phyloP scores from a whole-genome alignment of 202 grass and related monocot genomes.

The Setaria italica region DNA sequence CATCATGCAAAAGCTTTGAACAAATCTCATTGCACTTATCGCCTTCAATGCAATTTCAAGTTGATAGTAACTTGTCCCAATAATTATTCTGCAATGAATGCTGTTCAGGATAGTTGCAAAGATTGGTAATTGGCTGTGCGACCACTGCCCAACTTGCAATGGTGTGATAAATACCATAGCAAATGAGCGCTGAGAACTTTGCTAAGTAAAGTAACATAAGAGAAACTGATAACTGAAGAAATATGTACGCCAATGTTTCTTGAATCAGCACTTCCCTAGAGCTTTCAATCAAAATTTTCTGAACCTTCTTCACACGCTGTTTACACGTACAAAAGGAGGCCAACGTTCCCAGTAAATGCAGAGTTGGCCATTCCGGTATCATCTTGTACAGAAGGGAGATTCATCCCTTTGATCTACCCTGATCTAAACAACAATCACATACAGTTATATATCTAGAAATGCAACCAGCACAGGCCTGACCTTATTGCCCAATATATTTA shows the following conservation, averaged over 20 bases:
- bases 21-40: not conserved
- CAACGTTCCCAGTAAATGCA: slow-evolving; percentile 41
- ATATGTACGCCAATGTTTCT: not conserved
- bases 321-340: slow-evolving; percentile 36
- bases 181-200: not conserved
- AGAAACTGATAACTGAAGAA: not conserved
- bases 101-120: not conserved
- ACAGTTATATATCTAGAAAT: slow-evolving; percentile 38
- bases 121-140: not conserved
- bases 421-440: slow-evolving; percentile 42
- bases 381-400: slow-evolving; percentile 30
- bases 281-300: not conserved
- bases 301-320: not conserved
- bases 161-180: not conserved
- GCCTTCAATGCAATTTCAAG: slow-evolving; percentile 5
- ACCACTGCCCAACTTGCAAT: not conserved
- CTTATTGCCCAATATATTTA: slow-evolving; percentile 53
- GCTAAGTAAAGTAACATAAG: not conserved
- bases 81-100: not conserved
- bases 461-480: slow-evolving; percentile 39
- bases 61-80: not conserved
- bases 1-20: not conserved
- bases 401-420: slow-evolving; percentile 41
- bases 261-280: not conserved
- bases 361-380: slow-evolving; percentile 16